These are phyloP conservation scores for Fagus crenata DNA, from an alignment of 306 rosid species.

Conservation along the genomic window DNA sequence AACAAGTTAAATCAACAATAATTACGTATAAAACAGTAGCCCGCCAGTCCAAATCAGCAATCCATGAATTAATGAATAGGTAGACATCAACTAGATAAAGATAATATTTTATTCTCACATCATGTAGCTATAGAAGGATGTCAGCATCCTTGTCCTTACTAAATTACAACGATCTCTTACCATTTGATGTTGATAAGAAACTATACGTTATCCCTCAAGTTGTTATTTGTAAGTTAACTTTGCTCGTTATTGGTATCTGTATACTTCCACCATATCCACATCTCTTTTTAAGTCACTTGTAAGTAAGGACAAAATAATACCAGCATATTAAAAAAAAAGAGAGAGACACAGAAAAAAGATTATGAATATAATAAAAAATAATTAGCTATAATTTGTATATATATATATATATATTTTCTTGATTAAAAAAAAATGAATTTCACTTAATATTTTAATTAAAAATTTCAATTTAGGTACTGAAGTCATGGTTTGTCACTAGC, in stretches of 20 bases:
- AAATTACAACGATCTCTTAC: constrained; percentile 6
- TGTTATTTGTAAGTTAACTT: not conserved
- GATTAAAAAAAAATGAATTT: too few species aligned
- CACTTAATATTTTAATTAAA: not conserved
- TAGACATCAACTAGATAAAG: too few species aligned
- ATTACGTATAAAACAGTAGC: not conserved
- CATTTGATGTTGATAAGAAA: constrained; percentile 1
- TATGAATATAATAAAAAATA: not conserved
- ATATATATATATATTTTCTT: not conserved
- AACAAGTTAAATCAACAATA: not conserved
- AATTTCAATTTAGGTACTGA: constrained; percentile 37
- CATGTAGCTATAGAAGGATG: not conserved
- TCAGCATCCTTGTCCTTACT: not conserved
- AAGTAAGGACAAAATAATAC: constrained; percentile 26
- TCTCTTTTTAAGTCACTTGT: constrained; percentile 35
- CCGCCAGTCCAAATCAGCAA: not conserved
- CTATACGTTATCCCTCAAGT: not conserved
- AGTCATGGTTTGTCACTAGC: constrained; percentile 76
- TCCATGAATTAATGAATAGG: too few species aligned
- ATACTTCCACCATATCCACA: constrained; percentile 14
- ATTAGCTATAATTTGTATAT: not conserved
- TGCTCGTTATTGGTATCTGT: constrained; percentile 1
- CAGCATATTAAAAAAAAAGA: not conserved
- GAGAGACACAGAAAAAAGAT: not conserved
- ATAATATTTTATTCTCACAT: not conserved